Evolutionary conservation across 352 stramenopile species (phyloP).

Genomic region (Phytophthora cajani): DNA sequence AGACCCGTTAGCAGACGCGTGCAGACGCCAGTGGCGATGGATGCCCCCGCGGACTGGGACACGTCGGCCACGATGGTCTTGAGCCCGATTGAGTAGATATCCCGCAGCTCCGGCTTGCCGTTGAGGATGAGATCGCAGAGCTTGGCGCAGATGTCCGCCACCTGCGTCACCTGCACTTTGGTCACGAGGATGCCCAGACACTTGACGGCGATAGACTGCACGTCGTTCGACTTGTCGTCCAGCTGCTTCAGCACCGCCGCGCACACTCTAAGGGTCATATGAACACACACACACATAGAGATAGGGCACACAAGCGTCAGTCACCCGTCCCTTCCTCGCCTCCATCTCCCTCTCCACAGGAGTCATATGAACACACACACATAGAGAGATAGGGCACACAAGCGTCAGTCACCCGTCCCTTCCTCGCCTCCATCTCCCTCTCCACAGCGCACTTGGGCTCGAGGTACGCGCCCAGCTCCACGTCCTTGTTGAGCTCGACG

Average conservation of each 20-base stretch:
- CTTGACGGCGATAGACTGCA: constrained; percentile 95
- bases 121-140: constrained; percentile 97
- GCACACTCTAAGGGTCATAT: constrained; percentile 84
- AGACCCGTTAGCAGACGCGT: constrained; percentile 73
- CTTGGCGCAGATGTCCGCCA: constrained; percentile 97
- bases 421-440: neutral
- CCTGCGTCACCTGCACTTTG: constrained; percentile 95
- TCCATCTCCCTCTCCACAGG: neutral
- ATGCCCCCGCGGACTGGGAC: constrained; percentile 89
- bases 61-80: constrained; percentile 97
- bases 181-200: constrained; percentile 96
- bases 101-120: constrained; percentile 95
- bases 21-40: constrained; percentile 79
- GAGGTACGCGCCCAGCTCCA: constrained; percentile 85
- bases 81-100: constrained; percentile 99
- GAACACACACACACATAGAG: neutral
- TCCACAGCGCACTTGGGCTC: constrained; percentile 73
- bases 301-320: constrained; percentile 3
- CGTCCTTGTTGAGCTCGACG: constrained; percentile 94
- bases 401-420: neutral
- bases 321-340: neutral
- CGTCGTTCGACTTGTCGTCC: constrained; percentile 99
- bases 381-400: neutral
- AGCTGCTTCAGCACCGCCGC: constrained; percentile 95
- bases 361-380: neutral